phyloP scores from a whole-genome alignment of 768 basidiomycete species.

The Trametes maxima region DNA sequence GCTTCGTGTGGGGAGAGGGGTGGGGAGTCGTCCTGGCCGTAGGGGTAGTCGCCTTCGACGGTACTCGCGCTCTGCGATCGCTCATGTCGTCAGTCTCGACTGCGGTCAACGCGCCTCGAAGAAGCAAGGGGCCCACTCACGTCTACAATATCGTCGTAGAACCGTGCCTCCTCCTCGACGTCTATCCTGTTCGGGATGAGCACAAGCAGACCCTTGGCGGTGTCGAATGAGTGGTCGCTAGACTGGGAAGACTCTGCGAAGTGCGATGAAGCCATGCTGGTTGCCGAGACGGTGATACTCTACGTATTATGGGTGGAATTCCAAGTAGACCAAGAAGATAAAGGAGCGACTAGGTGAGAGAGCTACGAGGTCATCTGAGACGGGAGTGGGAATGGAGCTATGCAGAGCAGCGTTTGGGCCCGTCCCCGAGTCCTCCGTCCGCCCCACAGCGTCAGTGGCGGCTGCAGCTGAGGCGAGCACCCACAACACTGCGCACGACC shows the following conservation, averaged over 20 bases:
- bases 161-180: conserved; percentile 64
- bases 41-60: conserved; percentile 12
- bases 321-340: neutral
- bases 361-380: conserved; percentile 8
- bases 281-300: neutral
- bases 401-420: neutral
- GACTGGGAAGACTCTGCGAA: conserved; percentile 16
- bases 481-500: too few relatives aligned
- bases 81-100: neutral
- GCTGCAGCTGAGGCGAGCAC: conserved; percentile 1
- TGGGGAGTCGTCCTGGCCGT: conserved; percentile 12
- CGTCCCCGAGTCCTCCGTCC: neutral
- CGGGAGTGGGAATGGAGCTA: conserved; percentile 13
- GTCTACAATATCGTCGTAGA: conserved; percentile 66
- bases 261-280: conserved; percentile 9
- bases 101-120: conserved; percentile 1
- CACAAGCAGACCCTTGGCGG: conserved; percentile 51
- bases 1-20: conserved; percentile 24
- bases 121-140: conserved; percentile 33
- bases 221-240: conserved; percentile 41
- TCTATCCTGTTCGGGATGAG: conserved; percentile 61
- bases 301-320: neutral
- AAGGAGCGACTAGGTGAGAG: conserved; percentile 16
- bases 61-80: conserved; percentile 17
- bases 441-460: neutral